Base-by-base conservation (phyloP, 164 flowering plant genomes). In the Dillenia suffruticosa region DNA sequence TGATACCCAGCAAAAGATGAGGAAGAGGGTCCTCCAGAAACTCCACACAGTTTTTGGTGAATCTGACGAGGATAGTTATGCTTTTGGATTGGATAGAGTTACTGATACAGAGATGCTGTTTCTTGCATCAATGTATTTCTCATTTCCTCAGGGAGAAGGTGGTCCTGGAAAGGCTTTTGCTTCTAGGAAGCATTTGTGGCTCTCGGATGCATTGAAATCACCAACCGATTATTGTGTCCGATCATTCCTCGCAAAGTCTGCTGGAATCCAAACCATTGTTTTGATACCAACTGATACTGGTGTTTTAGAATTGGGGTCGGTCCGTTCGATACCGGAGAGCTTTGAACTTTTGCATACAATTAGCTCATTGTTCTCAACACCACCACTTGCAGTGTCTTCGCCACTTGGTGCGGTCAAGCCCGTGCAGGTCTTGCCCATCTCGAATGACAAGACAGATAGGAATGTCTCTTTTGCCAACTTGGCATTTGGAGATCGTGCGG, bases 41-140 rank as follows among this genome's bases (percentile, higher is more conserved):
- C 75, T 95, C 55, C 93, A 90, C 45, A 63, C 77, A 1, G 62
- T 79, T 62, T 90, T 84, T 66, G 97, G 96, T 0, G 96, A 90
- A n/a, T 75, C 82, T 2, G 97, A 88, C 19, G 97, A 95, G 69
- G 97, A 92, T 46, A 81, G 75, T 65, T 84, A 79, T 70, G 97
- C 92, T 13, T 75, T 79, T 47, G 88, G 86, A 12, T 67, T 90
- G 75, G 99, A 90, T 68, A 74, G 81, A 66, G 91, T 90, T 44
- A 89, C 97, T 0, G 97, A 88, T 56, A 92, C 86, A 0, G 99
- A 95, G 81, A 85, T 95, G 90, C 88, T 95, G 76, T 95, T 88
- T 55, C 83, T 95, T 0, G 87, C 86, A 1, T 95, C 99, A 5
- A 95, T 95, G 99, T 95, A 95, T 56, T 95, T 95, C 70, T 85